Percentiles rank a stretch among this genome's conserved stretches.
Evolutionary conservation across 345 rosid genomes (phyloP).

Genomic region (Geranium rotundifolium): DNA sequence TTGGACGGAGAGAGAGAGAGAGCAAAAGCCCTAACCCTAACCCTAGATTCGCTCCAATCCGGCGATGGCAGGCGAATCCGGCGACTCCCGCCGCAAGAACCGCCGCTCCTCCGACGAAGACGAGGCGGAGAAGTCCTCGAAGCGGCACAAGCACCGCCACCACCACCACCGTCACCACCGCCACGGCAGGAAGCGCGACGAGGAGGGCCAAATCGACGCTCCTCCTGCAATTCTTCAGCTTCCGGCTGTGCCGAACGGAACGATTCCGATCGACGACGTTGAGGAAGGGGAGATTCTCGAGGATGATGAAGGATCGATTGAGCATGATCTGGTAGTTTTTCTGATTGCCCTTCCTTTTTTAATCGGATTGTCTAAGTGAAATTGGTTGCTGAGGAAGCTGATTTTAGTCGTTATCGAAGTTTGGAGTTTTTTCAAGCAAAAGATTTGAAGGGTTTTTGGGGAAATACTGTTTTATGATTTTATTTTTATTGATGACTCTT

Average conservation of each 20-base stretch:
- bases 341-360: background rate
- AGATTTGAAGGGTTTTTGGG: background rate
- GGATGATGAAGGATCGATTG: conserved; percentile 23
- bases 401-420: background rate
- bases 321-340: background rate
- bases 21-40: too few species aligned
- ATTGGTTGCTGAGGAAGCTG: conserved; percentile 22
- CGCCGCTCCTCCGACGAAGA: conserved; percentile 45
- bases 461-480: background rate
- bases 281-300: conserved; percentile 99
- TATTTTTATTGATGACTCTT: background rate
- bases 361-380: background rate
- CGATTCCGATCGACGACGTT: conserved; percentile 48
- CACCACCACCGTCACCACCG: conserved; percentile 48
- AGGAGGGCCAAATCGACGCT: conserved; percentile 22
- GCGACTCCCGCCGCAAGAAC: conserved; percentile 64
- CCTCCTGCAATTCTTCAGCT: conserved; percentile 16
- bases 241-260: conserved; percentile 7
- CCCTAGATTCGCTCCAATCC: conserved; percentile 23
- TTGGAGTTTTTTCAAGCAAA: too few species aligned
- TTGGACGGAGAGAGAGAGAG: background rate
- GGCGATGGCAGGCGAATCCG: conserved; percentile 37
- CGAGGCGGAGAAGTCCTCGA: conserved; percentile 48
- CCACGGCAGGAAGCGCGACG: conserved; percentile 45
- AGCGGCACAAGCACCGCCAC: conserved; percentile 78